Evolutionary conservation across 2,329 filamentous ascomycete genomes (phyloP), one percentile per base, ranked within the genome.

Genomic region (Thielaviopsis populi): DNA sequence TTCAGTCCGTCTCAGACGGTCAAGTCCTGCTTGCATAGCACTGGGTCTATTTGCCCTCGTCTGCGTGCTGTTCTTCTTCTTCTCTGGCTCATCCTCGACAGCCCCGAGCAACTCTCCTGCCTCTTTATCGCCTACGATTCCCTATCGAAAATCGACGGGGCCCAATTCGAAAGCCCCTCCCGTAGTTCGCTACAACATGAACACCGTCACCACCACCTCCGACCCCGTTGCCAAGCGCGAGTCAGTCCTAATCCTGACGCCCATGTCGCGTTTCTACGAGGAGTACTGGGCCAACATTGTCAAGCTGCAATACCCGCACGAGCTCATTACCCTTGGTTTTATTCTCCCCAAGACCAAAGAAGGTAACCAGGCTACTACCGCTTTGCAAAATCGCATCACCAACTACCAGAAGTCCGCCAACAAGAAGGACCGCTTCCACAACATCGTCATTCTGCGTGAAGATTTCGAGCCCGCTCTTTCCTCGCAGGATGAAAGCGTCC

Each of bases 241-340:
- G 77, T 87, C 86, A 61, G 81, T 99, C 66, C 84, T 99, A 63
- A 88, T 99, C 71, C 82, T 99, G 66, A 96, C 94, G 1, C 94
- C 94, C 10, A 85, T 99, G 76, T 88, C 90, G 40, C 84, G 89
- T 67, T 99, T 97, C 79, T 97, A 96, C 75, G 86, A 88, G 70
- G 85, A 82, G 69, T 99, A 97, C 78, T 99, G 94, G 92, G 87
- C 95, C 73, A 99, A 97, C 70, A 79, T 99, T 33, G 74, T 91
- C 69, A 83, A 83, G 72, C 81, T 99, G 64, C 81, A 76, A 70
- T 99, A 97, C 73, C 94, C 94, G 2, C 94, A 96, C 76, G 88
- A 96, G 66, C 83, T 97, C 68, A 95, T 99, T 71, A 95, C 90
- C 0, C 80, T 99, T 33, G 94, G 90, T 46, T 99, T 97, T 77